Conservation (phyloP, 2,329 filamentous ascomycete species). For the Ceratocystis eucalypticola region DNA sequence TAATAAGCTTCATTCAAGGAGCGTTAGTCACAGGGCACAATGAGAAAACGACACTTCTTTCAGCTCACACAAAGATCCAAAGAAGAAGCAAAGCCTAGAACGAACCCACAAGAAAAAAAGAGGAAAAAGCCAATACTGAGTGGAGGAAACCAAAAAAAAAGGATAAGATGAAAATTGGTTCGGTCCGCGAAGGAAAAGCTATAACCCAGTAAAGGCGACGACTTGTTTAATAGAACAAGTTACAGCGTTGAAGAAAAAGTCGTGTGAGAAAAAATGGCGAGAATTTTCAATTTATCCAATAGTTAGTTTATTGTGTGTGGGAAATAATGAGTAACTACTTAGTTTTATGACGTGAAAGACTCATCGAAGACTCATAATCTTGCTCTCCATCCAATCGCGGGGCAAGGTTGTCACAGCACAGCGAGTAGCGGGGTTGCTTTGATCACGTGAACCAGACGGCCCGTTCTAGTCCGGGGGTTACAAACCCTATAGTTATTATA, state of each 20-base stretch:
- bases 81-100: background rate
- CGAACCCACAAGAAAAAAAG: background rate
- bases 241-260: background rate
- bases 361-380: slow-evolving; percentile 2
- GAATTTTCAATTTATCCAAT: background rate
- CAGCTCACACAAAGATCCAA: background rate
- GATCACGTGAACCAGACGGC: background rate
- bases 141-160: background rate
- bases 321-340: background rate
- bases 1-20: background rate
- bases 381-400: background rate
- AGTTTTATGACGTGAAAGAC: background rate
- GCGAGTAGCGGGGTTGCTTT: background rate
- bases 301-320: background rate
- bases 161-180: slow-evolving; percentile 6
- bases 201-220: too few species aligned
- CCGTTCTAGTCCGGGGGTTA: background rate
- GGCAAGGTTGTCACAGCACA: background rate
- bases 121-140: background rate
- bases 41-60: background rate
- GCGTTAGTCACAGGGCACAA: background rate
- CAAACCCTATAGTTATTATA: background rate
- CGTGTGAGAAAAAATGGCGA: background rate
- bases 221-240: too few species aligned
- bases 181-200: background rate